Base-by-base conservation (phyloP, 148 eudicot genomes). In the Vaccinium darrowii region DNA sequence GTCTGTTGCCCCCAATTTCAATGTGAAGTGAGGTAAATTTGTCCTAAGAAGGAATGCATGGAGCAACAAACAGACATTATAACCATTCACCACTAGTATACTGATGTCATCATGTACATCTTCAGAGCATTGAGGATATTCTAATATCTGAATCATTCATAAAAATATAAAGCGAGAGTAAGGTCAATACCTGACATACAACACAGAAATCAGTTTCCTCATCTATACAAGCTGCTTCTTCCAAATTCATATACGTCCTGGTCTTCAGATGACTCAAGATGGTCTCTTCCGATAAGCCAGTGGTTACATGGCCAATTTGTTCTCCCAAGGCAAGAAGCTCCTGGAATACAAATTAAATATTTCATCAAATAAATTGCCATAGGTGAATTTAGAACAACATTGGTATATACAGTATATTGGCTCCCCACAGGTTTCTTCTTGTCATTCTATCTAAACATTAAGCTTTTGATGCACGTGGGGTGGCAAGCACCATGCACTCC, bases 251-350 rank as follows among this genome's bases (percentile, higher is more conserved):
- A 86, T 90, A 88, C 52, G 77, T 83, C 89, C 91, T 91, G 50
- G 90, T 88, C 86, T 94, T 93, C 58, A 97, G 84, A 86, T 91
- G 91, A 52, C 85, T 36, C n/a, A 85, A 43, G 73, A 97, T 90
- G 88, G 86, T 89, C 63, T 94, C 91, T 83, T 94, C 98, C 15
- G 95, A 87, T 60, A 97, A 89, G 15, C 98, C 99, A 62, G 98
- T 93, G 85, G 83, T 90, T 1, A 93, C 98, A 76, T 86, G 88
- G 80, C 99, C 99, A 84, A 97, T 97, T 77, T 86, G 93, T 83
- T 97, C 99, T 49, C 95, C 96, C 91, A 97, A 87, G 80, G 98
- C 98, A 88, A 97, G 99, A 91, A 97, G 98, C 85, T 97, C 99
- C 99, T 97, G 94, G 75, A 87, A 74, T 8, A 79, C 3, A 63